Base-by-base conservation (phyloP, 257 asterid species). In the Fraxinus anomala region DNA sequence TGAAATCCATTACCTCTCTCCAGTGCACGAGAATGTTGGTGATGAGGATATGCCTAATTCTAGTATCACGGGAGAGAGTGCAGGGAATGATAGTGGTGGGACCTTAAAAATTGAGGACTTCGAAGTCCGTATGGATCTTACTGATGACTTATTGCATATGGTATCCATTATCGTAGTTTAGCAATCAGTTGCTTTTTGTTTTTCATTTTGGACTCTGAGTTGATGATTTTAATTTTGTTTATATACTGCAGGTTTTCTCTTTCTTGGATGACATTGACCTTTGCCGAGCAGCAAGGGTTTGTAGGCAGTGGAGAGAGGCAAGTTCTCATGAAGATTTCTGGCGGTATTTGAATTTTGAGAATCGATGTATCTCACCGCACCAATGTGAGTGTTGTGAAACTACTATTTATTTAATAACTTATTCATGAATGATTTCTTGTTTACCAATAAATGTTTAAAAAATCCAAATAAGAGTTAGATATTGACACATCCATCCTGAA, bases 291-390 rank as follows among this genome's bases (percentile, higher is more conserved):
- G 92, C 98, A 79, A 85, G 87, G 79, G 98, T 93, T 80, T 96
- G 98, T 86, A 84, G 85, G 86, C 99, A 93, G 88, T 96, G 99
- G 99, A 90, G 97, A 82, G 92, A 89, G 72, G 95, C 97, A 67
- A 92, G 97, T 85, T 88, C 97, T 74, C 99, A 96, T 82, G 99
- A 96, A 87, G 98, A 96, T 82, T 96, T 96, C 85, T 93, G 98
- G 98, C 93, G 96, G 70, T 86, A 81, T 88, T 83, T 93, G 84
- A 91, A 96, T 88, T 96, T 96, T 85, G 96, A 92, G 90, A 89
- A 88, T 80, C 91, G 87, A 77, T 78, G 30, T 76, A 89, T 96
- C 82, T 85, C 97, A 61, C 77, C 78, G 33, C 89, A 75, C 44
- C 98, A 92, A 78, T 92, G 99, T 96, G 89, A 89, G 99, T 88